A percentile compares a stretch with the other conserved stretches of the same genome.
phyloP scores from a whole-genome alignment of 495 filamentous ascomycete genomes.

The Pseudotulostoma volvatum region DNA sequence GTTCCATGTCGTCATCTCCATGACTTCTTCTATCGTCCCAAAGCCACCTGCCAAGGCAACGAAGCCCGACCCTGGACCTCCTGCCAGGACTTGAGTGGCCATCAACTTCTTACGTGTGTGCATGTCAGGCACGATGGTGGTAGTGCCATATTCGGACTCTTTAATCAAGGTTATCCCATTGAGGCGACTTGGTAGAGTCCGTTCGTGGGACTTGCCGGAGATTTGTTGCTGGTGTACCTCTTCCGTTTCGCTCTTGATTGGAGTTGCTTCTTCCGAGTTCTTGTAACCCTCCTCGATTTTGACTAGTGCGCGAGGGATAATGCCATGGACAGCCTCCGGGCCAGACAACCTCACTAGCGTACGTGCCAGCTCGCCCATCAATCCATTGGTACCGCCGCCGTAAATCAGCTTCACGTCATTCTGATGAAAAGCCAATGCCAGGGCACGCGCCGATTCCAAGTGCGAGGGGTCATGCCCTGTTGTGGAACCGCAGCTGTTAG shows the following conservation, averaged over 20 bases:
- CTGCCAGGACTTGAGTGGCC: conserved; percentile 68
- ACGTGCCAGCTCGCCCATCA: conserved; percentile 86
- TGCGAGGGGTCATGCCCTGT: conserved; percentile 52
- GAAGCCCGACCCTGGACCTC: conserved; percentile 74
- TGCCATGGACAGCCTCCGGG: conserved; percentile 70
- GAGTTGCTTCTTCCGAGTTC: conserved; percentile 9
- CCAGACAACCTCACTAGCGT: conserved; percentile 78
- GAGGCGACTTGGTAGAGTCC: conserved; percentile 8
- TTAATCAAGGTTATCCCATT: conserved; percentile 34
- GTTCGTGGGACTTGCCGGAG: conserved; percentile 25
- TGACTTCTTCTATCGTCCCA: conserved; percentile 89
- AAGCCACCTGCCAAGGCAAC: conserved; percentile 80
- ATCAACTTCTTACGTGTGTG: conserved; percentile 87
- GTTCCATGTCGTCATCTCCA: conserved; percentile 96
- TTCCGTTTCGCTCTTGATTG: background rate
- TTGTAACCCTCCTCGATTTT: conserved; percentile 53
- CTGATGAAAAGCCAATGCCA: conserved; percentile 56
- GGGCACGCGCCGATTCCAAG: conserved; percentile 56
- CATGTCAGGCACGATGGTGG: conserved; percentile 86
- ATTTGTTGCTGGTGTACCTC: conserved; percentile 6
- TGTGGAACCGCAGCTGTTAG: conserved; percentile 52
- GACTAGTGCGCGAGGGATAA: conserved; percentile 79
- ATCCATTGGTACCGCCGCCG: conserved; percentile 81
- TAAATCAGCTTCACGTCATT: conserved; percentile 73
- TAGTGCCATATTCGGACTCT: conserved; percentile 57